Base-by-base conservation (phyloP, 768 basidiomycete species). In the Royoungia palumana region DNA sequence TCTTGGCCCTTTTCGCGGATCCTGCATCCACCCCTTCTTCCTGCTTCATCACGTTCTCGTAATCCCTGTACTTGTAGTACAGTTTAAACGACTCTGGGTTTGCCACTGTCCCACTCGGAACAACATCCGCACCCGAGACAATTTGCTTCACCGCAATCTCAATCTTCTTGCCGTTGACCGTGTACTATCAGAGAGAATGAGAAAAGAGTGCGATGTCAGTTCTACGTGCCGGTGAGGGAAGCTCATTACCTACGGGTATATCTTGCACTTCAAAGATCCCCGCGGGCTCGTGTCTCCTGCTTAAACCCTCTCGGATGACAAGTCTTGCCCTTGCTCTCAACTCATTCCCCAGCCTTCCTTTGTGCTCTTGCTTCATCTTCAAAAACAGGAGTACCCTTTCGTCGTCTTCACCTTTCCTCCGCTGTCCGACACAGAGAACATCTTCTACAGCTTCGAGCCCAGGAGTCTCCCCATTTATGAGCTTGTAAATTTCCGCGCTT, bases 61-160 rank as follows among this genome's bases (percentile, higher is more conserved):
- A 68, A 41, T 83, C 72, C 21, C 75, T 72, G 57, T 76, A 85
- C 62, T 77, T 80, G 65, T 85, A 82, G 54, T 85, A 87, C 14
- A 80, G 63, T 48, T 82, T 64, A 38, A 87, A 71, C 0, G 80
- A 78, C 44, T 83, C 82, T 0, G 85, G 85, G 58, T 87, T 87
- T 7, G 83, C 82, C 17, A 88, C 84, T 2, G 85, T 87, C 17
- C 85, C 85, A 52, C 85, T 88, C 4, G 85, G 84, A 55, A 79
- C 73, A 36, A 86, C 53, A 49, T 78, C 72, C 11, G 72, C 70
- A 2, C 85, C 85, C n/a, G 83, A 87, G 35, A 87, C 74, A 47
- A 88, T 84, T 58, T 87, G 84, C 64, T 87, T 88, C 42, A 87
- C 82, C 3, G 83, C 85, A 24, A 88, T 86, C 66, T 87, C 87